phyloP scores from a whole-genome alignment of 257 asterid species.

The Penstemon newberryi region DNA sequence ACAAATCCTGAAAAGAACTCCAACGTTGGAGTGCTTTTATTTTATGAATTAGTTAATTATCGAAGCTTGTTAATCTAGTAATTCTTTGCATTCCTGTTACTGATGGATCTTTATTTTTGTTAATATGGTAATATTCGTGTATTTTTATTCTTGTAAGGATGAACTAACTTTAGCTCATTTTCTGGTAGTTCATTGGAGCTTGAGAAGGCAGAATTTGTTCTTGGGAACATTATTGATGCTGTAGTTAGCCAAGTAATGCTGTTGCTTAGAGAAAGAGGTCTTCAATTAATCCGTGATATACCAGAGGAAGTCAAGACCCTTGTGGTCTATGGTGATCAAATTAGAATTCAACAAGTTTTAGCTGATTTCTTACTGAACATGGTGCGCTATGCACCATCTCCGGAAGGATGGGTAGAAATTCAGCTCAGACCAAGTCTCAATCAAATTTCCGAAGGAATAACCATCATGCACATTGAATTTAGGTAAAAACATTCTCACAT shows the following conservation, averaged over 20 bases:
- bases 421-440: slow-evolving; percentile 68
- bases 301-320: slow-evolving; percentile 81
- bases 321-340: slow-evolving; percentile 70
- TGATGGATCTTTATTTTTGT: background rate
- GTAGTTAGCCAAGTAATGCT: slow-evolving; percentile 93
- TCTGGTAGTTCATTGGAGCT: slow-evolving; percentile 65
- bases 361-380: slow-evolving; percentile 72
- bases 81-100: background rate
- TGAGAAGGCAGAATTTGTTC: slow-evolving; percentile 59
- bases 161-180: slow-evolving; percentile 18
- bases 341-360: slow-evolving; percentile 76
- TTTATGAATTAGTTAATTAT: background rate
- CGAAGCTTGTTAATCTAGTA: slow-evolving; percentile 14
- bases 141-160: background rate
- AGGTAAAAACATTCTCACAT: slow-evolving; percentile 44
- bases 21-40: background rate
- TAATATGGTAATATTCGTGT: background rate
- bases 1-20: background rate
- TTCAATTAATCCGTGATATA: slow-evolving; percentile 75
- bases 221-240: slow-evolving; percentile 82
- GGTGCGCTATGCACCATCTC: slow-evolving; percentile 65
- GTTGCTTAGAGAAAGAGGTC: slow-evolving; percentile 63
- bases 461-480: slow-evolving; percentile 57
- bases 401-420: slow-evolving; percentile 89
- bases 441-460: slow-evolving; percentile 51